A percentile compares a stretch with the other conserved stretches of the same genome.
phyloP scores from a whole-genome alignment of 495 filamentous ascomycete genomes.

The Daldinia vernicosa region DNA sequence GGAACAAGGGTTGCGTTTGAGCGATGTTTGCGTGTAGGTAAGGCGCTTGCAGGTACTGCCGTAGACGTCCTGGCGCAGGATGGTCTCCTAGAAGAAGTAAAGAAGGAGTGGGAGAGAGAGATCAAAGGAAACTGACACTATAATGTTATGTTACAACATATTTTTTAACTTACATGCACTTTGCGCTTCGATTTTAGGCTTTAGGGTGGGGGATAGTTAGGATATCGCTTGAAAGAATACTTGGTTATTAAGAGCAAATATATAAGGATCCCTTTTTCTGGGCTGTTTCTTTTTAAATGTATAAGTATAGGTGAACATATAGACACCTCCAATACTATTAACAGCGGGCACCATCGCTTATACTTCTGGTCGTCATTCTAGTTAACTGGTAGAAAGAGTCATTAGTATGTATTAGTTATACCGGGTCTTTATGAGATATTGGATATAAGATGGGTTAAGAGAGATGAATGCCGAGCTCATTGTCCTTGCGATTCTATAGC shows the following conservation, averaged over 20 bases:
- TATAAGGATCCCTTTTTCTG: background rate
- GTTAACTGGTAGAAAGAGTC: background rate
- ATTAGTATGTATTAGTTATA: background rate
- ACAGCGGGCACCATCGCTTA: background rate
- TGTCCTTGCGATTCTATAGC: background rate
- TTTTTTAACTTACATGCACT: background rate
- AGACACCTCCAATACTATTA: too few species aligned
- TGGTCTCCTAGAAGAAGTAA: constrained; percentile 54
- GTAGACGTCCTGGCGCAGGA: constrained; percentile 61
- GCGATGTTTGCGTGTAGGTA: constrained; percentile 62
- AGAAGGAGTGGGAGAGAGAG: constrained; percentile 43
- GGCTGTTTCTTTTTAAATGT: background rate
- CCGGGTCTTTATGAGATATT: too few species aligned
- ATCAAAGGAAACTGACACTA: constrained; percentile 12
- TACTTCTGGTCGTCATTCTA: background rate
- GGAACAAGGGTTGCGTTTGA: constrained; percentile 63
- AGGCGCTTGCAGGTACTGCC: constrained; percentile 63
- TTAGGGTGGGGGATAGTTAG: background rate
- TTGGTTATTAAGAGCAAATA: background rate
- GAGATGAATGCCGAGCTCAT: background rate
- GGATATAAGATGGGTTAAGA: background rate
- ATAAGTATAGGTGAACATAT: too few species aligned
- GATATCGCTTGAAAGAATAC: background rate
- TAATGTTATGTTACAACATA: background rate
- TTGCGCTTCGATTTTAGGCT: background rate